Evolutionary conservation across 129 eudicot genomes (phyloP).

Genomic region (Lactuca saligna): DNA sequence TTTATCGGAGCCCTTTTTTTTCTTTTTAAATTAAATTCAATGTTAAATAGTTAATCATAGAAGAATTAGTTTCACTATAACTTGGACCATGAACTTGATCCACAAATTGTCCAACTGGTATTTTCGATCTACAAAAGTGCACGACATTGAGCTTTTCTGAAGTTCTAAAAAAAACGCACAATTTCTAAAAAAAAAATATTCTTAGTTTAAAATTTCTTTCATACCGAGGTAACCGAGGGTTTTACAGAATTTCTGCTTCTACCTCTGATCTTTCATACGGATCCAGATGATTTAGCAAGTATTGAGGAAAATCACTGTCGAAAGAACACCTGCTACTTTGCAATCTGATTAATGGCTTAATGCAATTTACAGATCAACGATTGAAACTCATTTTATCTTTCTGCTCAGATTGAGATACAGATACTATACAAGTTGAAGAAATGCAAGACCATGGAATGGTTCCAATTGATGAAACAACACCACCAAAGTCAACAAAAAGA

Average conservation of each 20-base stretch:
- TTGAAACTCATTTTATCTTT: not conserved
- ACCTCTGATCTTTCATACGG: too few relatives aligned
- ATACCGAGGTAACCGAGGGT: too few relatives aligned
- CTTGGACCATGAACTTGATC: not conserved
- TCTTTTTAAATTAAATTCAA: not conserved
- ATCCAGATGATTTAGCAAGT: too few relatives aligned
- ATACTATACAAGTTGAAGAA: constrained; percentile 12
- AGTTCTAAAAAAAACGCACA: not conserved
- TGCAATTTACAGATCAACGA: too few relatives aligned
- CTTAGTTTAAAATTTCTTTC: too few relatives aligned
- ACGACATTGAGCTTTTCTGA: not conserved
- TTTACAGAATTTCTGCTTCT: too few relatives aligned
- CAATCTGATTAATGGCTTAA: too few relatives aligned
- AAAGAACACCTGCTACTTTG: too few relatives aligned
- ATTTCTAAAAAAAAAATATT: too few relatives aligned
- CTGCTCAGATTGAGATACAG: constrained; percentile 11
- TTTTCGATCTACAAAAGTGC: too few relatives aligned
- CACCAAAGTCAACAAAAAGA: constrained; percentile 55
- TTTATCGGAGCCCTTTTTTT: not conserved
- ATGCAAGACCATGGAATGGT: constrained; percentile 67
- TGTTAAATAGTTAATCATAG: not conserved
- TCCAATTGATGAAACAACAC: constrained; percentile 34
- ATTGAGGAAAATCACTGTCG: too few relatives aligned
- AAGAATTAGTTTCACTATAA: constrained; percentile 2
- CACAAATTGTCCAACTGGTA: not conserved